phyloP scores from a whole-genome alignment of 805 yeast genomes.

The Pichia pseudocactophila region DNA sequence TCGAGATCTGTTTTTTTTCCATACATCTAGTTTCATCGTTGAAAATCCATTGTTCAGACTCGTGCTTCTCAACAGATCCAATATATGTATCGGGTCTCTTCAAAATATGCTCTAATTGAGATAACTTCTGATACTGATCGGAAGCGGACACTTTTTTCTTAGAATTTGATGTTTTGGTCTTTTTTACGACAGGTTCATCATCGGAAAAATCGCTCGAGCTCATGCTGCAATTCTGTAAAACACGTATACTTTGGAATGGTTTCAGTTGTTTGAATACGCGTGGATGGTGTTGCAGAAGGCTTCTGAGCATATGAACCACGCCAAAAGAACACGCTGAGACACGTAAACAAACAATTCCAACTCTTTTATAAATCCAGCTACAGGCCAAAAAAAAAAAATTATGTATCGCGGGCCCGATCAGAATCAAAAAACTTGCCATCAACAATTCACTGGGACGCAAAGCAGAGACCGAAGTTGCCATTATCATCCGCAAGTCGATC shows the following conservation, averaged over 20 bases:
- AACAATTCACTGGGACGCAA: too few relatives aligned
- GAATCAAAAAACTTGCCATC: too few relatives aligned
- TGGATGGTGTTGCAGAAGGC: background rate
- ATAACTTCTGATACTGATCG: conserved; percentile 83
- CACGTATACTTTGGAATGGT: too few relatives aligned
- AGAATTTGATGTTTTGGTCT: conserved; percentile 1
- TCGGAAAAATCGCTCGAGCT: conserved; percentile 1
- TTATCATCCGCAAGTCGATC: too few relatives aligned
- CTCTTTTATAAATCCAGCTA: too few relatives aligned
- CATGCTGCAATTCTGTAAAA: background rate
- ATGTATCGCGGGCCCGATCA: too few relatives aligned
- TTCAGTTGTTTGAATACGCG: background rate
- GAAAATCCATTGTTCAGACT: conserved; percentile 77
- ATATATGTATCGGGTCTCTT: conserved; percentile 97
- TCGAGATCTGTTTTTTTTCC: conserved; percentile 53
- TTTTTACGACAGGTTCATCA: conserved; percentile 1
- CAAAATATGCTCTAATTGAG: conserved; percentile 92
- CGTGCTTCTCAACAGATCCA: conserved; percentile 84
- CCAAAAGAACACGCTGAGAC: background rate
- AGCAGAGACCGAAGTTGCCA: too few relatives aligned
- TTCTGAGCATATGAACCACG: background rate
- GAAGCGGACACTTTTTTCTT: conserved; percentile 31
- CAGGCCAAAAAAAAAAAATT: too few relatives aligned
- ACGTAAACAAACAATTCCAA: background rate
- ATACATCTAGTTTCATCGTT: conserved; percentile 56